A percentile compares a stretch with the other conserved stretches of the same genome.
Evolutionary conservation across 2,329 filamentous ascomycete genomes (phyloP).

Genomic region (Macrophomina tecta): DNA sequence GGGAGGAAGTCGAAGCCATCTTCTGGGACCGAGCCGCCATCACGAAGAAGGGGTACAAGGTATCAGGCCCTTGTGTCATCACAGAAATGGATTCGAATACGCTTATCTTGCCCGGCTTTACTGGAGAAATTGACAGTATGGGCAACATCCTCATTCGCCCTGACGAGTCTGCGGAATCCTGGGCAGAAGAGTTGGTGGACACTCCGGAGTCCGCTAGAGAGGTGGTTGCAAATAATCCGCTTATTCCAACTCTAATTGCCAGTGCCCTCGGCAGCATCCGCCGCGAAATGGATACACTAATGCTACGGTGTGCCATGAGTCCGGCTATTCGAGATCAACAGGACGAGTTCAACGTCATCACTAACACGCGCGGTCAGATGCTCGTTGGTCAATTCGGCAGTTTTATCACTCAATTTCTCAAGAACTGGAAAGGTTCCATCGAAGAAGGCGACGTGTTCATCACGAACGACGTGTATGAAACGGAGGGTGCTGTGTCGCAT

Average conservation of each 20-base stretch:
- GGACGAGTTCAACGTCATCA: constrained; percentile 62
- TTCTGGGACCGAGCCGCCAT: constrained; percentile 54
- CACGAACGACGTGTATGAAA: constrained; percentile 59
- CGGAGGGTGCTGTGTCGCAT: constrained; percentile 57
- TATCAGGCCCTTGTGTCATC: constrained; percentile 55
- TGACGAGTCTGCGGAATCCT: constrained; percentile 33
- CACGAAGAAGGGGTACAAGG: constrained; percentile 48
- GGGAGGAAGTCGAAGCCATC: constrained; percentile 48
- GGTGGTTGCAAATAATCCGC: constrained; percentile 47
- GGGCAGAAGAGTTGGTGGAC: constrained; percentile 37
- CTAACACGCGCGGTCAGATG: constrained; percentile 56
- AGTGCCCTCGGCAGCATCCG: constrained; percentile 55
- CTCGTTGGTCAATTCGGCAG: constrained; percentile 59
- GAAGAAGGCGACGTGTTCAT: constrained; percentile 59
- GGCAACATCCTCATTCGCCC: constrained; percentile 58
- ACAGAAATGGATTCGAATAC: constrained; percentile 61
- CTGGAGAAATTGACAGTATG: constrained; percentile 54
- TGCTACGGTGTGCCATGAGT: constrained; percentile 59
- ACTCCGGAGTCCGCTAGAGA: constrained; percentile 46
- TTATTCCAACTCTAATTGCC: constrained; percentile 53
- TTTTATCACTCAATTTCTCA: constrained; percentile 57
- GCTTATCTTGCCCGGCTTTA: constrained; percentile 55
- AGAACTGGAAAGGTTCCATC: constrained; percentile 54
- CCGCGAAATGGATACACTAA: constrained; percentile 58
- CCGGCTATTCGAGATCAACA: constrained; percentile 59